Evolutionary conservation across 306 rosid genomes (phyloP).

Genomic region (Fagus crenata): DNA sequence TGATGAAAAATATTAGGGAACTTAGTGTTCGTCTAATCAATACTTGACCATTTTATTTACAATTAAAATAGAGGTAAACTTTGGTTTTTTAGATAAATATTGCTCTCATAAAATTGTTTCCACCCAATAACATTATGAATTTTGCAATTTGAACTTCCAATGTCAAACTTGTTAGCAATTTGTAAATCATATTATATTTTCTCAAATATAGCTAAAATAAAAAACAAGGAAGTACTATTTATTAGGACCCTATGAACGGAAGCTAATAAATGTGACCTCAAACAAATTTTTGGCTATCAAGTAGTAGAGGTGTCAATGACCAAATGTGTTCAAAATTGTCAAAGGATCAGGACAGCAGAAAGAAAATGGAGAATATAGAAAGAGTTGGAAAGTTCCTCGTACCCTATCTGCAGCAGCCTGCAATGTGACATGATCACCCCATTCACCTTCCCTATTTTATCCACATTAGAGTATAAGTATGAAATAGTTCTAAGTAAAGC

Average conservation of each 20-base stretch:
- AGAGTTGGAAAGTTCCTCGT: constrained; percentile 23
- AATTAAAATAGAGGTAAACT: too few species aligned
- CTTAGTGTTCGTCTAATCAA: too few species aligned
- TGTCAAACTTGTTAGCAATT: too few species aligned
- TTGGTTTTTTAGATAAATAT: neutral
- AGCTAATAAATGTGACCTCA: neutral
- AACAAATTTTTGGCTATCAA: neutral
- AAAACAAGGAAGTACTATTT: neutral
- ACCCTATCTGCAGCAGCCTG: constrained; percentile 99
- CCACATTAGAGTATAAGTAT: constrained; percentile 25
- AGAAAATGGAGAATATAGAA: constrained; percentile 2
- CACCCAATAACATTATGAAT: neutral
- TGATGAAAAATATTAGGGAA: neutral
- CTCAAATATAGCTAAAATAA: neutral
- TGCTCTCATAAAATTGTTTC: neutral
- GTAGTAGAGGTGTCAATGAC: neutral
- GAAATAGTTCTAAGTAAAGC: constrained; percentile 10
- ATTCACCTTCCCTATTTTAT: constrained; percentile 80
- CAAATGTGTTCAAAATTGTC: constrained; percentile 1
- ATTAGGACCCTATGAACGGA: neutral
- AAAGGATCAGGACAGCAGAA: constrained; percentile 21
- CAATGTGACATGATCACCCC: constrained; percentile 96
- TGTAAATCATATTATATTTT: neutral
- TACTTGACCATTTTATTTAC: too few species aligned
- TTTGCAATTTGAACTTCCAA: neutral